Evolutionary conservation across 495 filamentous ascomycete species (phyloP).

Genomic region (Penicillium argentinense): DNA sequence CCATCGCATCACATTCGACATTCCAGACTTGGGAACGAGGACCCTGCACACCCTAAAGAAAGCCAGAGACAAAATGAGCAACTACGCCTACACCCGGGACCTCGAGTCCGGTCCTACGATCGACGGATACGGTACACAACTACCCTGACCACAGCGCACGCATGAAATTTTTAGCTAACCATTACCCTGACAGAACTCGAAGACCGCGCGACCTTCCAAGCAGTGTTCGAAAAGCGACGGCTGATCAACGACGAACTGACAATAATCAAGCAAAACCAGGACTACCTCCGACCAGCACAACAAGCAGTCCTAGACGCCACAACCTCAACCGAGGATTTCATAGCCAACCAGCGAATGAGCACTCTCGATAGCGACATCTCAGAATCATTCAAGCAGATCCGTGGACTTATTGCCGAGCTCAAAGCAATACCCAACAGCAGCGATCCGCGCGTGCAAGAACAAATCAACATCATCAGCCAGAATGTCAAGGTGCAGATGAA

Average conservation of each 20-base stretch:
- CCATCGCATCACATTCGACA: no score
- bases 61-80: conserved; percentile 2
- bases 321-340: conserved; percentile 6
- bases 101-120: no score
- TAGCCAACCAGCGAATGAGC: conserved; percentile 27
- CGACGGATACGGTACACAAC: no score
- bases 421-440: conserved; percentile 64
- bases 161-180: no score
- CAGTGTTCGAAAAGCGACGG: neutral
- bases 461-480: conserved; percentile 67
- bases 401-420: conserved; percentile 61
- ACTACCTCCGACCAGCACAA: conserved; percentile 11
- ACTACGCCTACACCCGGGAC: no score
- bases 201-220: neutral
- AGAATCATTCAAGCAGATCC: conserved; percentile 63
- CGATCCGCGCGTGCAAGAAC: conserved; percentile 60
- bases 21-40: no score
- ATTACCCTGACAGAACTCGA: neutral
- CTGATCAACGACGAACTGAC: conserved; percentile 1
- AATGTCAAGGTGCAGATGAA: conserved; percentile 67
- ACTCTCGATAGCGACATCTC: conserved; percentile 68
- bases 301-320: conserved; percentile 16
- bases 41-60: neutral
- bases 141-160: no score
- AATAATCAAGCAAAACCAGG: neutral